Percentiles rank a stretch among this genome's conserved stretches.
phyloP scores from a whole-genome alignment of 352 stramenopile genomes.

The Pythium volutum region DNA sequence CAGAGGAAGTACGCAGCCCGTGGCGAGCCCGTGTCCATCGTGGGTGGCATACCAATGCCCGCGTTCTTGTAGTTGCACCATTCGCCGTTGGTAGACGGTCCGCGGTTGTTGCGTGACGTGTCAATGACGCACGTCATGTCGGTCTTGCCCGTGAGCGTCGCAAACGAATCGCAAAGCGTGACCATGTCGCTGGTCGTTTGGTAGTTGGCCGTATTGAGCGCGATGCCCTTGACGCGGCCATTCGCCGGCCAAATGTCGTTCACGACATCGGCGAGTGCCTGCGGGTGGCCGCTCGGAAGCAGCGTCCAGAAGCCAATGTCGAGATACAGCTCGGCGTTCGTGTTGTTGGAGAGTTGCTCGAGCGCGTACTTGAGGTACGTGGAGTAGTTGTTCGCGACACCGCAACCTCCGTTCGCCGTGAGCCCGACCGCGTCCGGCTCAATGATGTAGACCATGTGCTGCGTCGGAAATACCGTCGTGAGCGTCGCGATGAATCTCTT shows the following conservation, averaged over 20 bases:
- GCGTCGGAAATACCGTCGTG: constrained; percentile 9
- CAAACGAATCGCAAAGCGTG: constrained; percentile 24
- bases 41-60: constrained; percentile 31
- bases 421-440: constrained; percentile 34
- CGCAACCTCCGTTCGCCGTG: constrained; percentile 20
- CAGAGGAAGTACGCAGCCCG: constrained; percentile 32
- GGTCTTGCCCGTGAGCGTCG: not conserved
- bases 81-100: constrained; percentile 18
- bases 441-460: constrained; percentile 33
- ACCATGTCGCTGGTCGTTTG: constrained; percentile 28
- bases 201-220: constrained; percentile 39
- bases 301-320: constrained; percentile 36
- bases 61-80: constrained; percentile 36
- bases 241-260: constrained; percentile 18
- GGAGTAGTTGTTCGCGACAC: constrained; percentile 19
- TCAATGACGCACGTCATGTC: constrained; percentile 31
- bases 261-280: constrained; percentile 10
- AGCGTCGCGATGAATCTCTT: constrained; percentile 25
- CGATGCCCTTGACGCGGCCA: constrained; percentile 26
- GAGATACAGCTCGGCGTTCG: constrained; percentile 29
- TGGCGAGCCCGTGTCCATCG: constrained; percentile 17
- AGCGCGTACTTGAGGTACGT: constrained; percentile 27
- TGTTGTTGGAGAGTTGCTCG: constrained; percentile 20
- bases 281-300: constrained; percentile 3
- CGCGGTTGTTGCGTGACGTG: constrained; percentile 32